Evolutionary conservation across 129 eudicot genomes (phyloP).

Genomic region (Smallanthus sonchifolius): DNA sequence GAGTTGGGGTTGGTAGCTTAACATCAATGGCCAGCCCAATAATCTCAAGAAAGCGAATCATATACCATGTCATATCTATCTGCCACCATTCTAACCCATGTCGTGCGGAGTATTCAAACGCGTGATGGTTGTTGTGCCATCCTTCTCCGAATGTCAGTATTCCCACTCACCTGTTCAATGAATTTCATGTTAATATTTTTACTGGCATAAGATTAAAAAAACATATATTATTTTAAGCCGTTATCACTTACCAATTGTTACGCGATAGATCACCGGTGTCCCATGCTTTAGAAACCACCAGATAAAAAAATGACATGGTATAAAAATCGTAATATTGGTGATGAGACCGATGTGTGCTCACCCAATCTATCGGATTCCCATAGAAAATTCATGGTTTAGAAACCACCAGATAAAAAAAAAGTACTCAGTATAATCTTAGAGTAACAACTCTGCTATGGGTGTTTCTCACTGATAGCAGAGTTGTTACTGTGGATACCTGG

Average conservation of each 20-base stretch:
- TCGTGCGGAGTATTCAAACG: conserved; percentile 76
- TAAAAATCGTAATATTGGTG: conserved; percentile 39
- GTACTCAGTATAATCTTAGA: too few relatives aligned
- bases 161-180: conserved; percentile 67
- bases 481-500: too few relatives aligned
- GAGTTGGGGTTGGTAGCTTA: conserved; percentile 49
- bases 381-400: conserved; percentile 5
- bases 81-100: conserved; percentile 95
- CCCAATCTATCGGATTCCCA: conserved; percentile 49
- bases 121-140: conserved; percentile 91
- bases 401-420: not conserved
- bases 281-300: too few relatives aligned
- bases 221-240: not conserved
- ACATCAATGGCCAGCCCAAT: conserved; percentile 70
- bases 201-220: too few relatives aligned
- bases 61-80: conserved; percentile 82
- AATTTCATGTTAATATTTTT: not conserved
- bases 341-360: conserved; percentile 46
- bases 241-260: conserved; percentile 58
- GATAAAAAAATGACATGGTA: too few relatives aligned
- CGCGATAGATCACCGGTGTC: conserved; percentile 63
- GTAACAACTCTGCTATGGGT: too few relatives aligned
- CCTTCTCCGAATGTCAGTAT: conserved; percentile 81
- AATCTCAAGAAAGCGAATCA: conserved; percentile 51
- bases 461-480: too few relatives aligned